Conservation (phyloP, 2,329 filamentous ascomycete genomes). For the Alternaria dauci region DNA sequence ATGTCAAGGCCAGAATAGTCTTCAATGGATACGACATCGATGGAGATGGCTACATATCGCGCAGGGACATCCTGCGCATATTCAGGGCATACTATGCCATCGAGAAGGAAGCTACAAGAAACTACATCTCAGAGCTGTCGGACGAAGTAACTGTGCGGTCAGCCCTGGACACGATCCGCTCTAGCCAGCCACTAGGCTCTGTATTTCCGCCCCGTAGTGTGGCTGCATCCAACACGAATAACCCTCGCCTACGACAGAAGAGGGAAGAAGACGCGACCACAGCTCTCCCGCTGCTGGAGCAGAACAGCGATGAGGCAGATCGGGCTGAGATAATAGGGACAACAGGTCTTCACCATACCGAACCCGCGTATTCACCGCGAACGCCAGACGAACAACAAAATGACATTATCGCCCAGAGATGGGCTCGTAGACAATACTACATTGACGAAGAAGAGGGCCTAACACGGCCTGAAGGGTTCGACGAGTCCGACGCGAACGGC, state of each 20-base stretch:
- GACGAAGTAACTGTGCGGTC: conserved; percentile 74
- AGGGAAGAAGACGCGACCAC: conserved; percentile 41
- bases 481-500: conserved; percentile 14
- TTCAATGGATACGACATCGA: conserved; percentile 94
- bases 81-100: conserved; percentile 92
- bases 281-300: conserved; percentile 32
- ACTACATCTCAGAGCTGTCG: conserved; percentile 78
- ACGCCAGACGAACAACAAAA: conserved; percentile 17
- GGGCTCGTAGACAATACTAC: conserved; percentile 81
- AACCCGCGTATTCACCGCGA: background rate
- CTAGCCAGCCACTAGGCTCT: conserved; percentile 57
- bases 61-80: conserved; percentile 88
- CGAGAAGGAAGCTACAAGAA: conserved; percentile 86
- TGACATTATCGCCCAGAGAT: conserved; percentile 66
- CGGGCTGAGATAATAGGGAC: conserved; percentile 27
- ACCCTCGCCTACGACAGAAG: conserved; percentile 43
- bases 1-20: conserved; percentile 63
- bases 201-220: conserved; percentile 52
- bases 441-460: conserved; percentile 85
- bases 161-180: conserved; percentile 52
- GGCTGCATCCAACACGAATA: conserved; percentile 29
- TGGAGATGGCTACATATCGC: conserved; percentile 81
- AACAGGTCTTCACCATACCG: conserved; percentile 19
- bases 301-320: conserved; percentile 36
- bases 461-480: conserved; percentile 30